phyloP scores from a whole-genome alignment of 2,329 filamentous ascomycete species.

The Plenodomus lindquistii region DNA sequence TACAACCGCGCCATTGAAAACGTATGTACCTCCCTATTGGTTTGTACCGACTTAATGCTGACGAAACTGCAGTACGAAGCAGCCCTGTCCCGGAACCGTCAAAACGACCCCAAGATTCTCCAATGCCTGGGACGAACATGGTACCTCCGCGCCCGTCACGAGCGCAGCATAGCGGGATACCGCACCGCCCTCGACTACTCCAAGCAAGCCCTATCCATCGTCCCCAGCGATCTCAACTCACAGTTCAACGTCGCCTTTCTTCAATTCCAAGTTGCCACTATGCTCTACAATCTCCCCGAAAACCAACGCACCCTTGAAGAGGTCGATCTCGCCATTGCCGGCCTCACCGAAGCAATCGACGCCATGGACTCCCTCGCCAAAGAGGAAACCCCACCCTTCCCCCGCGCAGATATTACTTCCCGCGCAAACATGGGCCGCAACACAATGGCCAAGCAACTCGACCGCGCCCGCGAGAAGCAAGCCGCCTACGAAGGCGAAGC shows the following conservation, averaged over 20 bases:
- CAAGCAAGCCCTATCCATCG: constrained; percentile 71
- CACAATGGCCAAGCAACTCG: constrained; percentile 89
- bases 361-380: constrained; percentile 63
- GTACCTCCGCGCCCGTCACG: constrained; percentile 76
- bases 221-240: constrained; percentile 84
- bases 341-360: constrained; percentile 84
- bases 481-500: constrained; percentile 93
- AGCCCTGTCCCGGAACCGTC: constrained; percentile 77
- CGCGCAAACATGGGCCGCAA: constrained; percentile 97
- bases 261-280: constrained; percentile 88
- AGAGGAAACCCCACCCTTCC: constrained; percentile 76
- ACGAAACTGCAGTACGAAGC: constrained; percentile 69
- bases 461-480: constrained; percentile 81
- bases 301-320: constrained; percentile 77
- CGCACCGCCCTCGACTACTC: constrained; percentile 68
- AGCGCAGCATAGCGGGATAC: constrained; percentile 64
- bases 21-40: constrained; percentile 40
- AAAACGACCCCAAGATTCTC: constrained; percentile 77
- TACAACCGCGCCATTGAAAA: constrained; percentile 90
- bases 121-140: constrained; percentile 87
- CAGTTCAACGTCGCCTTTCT: constrained; percentile 99
- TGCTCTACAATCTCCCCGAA: constrained; percentile 75
- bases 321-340: constrained; percentile 76
- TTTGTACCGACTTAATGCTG: constrained; percentile 3
- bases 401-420: constrained; percentile 86